These are phyloP conservation scores for Tylopilus subfusipes DNA, from an alignment of 768 basidiomycete genomes.

Conservation along the genomic window DNA sequence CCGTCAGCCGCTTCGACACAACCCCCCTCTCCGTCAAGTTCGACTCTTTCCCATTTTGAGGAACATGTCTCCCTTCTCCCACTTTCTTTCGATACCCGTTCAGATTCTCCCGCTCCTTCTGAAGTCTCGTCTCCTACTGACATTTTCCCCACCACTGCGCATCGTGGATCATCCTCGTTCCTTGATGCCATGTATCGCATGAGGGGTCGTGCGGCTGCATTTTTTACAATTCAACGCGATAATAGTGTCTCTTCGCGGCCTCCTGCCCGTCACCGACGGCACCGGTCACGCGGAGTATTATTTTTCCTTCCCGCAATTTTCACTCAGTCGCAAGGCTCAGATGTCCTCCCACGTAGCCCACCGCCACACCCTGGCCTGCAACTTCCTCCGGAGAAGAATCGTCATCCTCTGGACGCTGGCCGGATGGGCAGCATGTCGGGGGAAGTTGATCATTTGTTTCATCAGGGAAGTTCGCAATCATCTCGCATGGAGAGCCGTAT, in stretches of 20 bases:
- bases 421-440: constrained; percentile 26
- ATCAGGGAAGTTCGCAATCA: constrained; percentile 30
- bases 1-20: constrained; percentile 39
- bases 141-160: constrained; percentile 37
- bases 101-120: constrained; percentile 54
- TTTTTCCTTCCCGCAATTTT: constrained; percentile 85
- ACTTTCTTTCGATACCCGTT: constrained; percentile 56
- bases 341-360: constrained; percentile 31
- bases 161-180: constrained; percentile 40
- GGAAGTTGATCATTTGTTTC: constrained; percentile 20
- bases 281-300: constrained; percentile 58
- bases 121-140: constrained; percentile 46
- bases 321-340: constrained; percentile 40
- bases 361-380: constrained; percentile 26
- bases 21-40: constrained; percentile 45
- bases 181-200: constrained; percentile 54
- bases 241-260: constrained; percentile 41
- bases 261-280: constrained; percentile 44
- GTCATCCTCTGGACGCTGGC: constrained; percentile 36
- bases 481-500: constrained; percentile 27
- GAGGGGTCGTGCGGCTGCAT: constrained; percentile 49
- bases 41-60: constrained; percentile 47
- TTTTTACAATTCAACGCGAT: constrained; percentile 41
- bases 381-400: constrained; percentile 45
- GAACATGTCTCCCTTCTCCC: constrained; percentile 54